phyloP scores from a whole-genome alignment of 1,284 basidiomycete genomes.

The Ceratobasidium sp. region DNA sequence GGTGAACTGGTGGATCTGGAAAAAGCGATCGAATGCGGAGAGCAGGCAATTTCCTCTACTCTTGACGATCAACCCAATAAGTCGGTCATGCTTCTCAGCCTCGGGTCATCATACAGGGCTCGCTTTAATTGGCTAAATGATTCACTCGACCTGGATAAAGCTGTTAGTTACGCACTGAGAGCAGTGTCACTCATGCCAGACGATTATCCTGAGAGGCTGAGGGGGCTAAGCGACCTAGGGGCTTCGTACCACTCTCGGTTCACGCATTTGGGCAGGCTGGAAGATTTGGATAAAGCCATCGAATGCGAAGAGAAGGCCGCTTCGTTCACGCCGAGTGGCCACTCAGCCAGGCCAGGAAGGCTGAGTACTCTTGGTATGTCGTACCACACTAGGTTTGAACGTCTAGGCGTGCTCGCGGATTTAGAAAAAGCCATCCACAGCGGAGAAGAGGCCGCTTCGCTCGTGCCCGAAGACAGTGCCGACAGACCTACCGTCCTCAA shows the following conservation, averaged over 20 bases:
- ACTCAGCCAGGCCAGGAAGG: background rate
- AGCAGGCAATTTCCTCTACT: background rate
- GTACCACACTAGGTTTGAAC: background rate
- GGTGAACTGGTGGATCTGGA: background rate
- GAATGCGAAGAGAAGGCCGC: background rate
- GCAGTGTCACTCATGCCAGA: no score
- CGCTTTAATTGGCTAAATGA: no score
- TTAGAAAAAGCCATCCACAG: no score
- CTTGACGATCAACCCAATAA: background rate
- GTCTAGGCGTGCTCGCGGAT: no score
- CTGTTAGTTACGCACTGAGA: no score
- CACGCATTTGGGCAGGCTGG: background rate
- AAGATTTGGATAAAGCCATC: background rate
- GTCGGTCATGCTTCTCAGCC: background rate
- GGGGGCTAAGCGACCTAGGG: background rate
- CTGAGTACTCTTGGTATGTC: background rate
- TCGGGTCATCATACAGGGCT: background rate
- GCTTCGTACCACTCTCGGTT: background rate
- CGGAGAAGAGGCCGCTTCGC: no score
- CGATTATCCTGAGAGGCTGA: no score
- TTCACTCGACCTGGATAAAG: no score
- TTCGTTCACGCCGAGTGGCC: background rate
- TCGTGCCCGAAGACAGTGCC: no score
- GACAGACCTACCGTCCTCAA: no score
- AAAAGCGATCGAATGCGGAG: background rate